phyloP scores from a whole-genome alignment of 208 protist genomes.

The Wallacemonas sp. region DNA sequence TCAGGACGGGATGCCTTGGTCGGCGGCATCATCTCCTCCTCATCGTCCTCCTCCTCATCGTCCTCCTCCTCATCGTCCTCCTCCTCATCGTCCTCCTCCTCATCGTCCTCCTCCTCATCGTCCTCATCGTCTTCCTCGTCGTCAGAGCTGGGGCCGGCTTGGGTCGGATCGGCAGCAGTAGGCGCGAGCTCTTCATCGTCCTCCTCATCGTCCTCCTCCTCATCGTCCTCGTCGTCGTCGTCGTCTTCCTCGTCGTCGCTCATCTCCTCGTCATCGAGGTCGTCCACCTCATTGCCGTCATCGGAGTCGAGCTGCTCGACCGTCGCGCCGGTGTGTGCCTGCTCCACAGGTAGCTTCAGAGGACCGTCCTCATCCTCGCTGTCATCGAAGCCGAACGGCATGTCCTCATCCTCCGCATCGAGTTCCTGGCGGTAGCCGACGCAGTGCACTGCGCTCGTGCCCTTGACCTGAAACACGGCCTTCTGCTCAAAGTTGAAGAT shows the following conservation, averaged over 20 bases:
- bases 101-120: slow-evolving; percentile 37
- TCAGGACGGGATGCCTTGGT: slow-evolving; percentile 34
- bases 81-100: slow-evolving; percentile 50
- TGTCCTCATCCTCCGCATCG: slow-evolving; percentile 49
- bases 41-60: slow-evolving; percentile 28
- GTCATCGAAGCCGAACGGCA: slow-evolving; percentile 10
- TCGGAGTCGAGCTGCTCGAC: slow-evolving; percentile 18
- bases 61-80: slow-evolving; percentile 40
- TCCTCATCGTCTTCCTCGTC: slow-evolving; percentile 35
- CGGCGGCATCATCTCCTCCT: slow-evolving; percentile 26
- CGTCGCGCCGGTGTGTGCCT: not conserved
- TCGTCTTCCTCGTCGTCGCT: slow-evolving; percentile 19
- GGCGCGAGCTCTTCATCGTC: slow-evolving; percentile 30
- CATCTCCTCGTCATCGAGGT: slow-evolving; percentile 15
- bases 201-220: slow-evolving; percentile 23
- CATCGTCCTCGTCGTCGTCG: slow-evolving; percentile 28
- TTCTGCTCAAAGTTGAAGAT: slow-evolving; percentile 80
- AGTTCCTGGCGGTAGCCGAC: slow-evolving; percentile 78
- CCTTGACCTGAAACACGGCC: slow-evolving; percentile 83
- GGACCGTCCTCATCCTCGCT: slow-evolving; percentile 26
- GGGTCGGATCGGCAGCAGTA: slow-evolving; percentile 23
- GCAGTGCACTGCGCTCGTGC: slow-evolving; percentile 69
- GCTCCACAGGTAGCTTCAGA: slow-evolving; percentile 19
- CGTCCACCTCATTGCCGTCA: slow-evolving; percentile 28
- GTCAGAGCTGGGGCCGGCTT: slow-evolving; percentile 23